Evolutionary conservation across 2,329 filamentous ascomycete genomes (phyloP), one percentile per base, ranked within the genome.

Genomic region (Penicillium verrucosum): DNA sequence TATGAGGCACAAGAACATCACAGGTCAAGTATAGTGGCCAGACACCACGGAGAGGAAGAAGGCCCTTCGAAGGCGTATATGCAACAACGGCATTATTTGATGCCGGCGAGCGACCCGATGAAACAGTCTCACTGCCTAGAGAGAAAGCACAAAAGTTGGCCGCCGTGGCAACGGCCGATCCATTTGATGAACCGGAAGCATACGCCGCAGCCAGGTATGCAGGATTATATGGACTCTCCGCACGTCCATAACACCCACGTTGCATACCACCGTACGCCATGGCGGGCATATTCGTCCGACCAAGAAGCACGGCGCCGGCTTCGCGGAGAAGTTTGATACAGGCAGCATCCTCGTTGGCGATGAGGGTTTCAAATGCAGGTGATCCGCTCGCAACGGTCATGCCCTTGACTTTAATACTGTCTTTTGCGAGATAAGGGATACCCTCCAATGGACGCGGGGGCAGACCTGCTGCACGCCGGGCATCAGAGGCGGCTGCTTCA

Each of bases 241-340:
- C 80, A 2, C 82, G 74, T 0, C 83, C 82, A 57, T 83, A 84
- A 0, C 82, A 60, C 0, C 83, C 83, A 8, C 83, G 73, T 57
- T 84, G 82, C 77, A 83, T 83, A 0, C 83, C 83, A 0, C 82
- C 82, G 23, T 79, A 78, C 11, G 82, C 83, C 81, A 85, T 84
- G 0, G 83, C 79, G 0, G 81, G 83, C 78, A 85, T 83, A 54
- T 85, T 86, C 0, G 83, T 84, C 43, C 79, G 77, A 0, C 83
- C 84, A 0, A 84, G 70, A 21, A 83, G 67, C 0, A 84, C 71
- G 0, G 77, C 80, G 1, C 82, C 82, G 1, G 80, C 79, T 29
- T 76, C 70, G 4, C 77, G 73, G 6, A 86, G 70, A 10, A 71
- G 69, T 11, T 74, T 62, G 0, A 82, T 81, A 6, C 79, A 78